A percentile compares a stretch with the other conserved stretches of the same genome.
Conservation (phyloP, 176 grass and related monocot species). For the Carex littledalei region DNA sequence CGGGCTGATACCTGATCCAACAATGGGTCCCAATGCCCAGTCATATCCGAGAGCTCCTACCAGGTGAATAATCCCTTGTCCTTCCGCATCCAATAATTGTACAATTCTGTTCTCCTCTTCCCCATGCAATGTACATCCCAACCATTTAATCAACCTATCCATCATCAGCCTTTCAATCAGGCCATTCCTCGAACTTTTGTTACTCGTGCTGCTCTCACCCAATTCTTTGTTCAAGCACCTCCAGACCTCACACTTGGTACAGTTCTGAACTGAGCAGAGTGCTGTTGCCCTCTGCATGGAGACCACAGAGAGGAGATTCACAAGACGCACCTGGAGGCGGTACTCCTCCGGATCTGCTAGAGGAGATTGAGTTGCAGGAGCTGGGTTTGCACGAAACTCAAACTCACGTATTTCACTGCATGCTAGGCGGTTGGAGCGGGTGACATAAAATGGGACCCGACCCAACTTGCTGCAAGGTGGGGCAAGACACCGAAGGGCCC, state of each 20-base stretch:
- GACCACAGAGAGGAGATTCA: slow-evolving; percentile 28
- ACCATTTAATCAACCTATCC: slow-evolving; percentile 35
- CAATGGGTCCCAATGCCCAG: slow-evolving; percentile 62
- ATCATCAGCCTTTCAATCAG: slow-evolving; percentile 33
- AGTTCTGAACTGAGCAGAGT: slow-evolving; percentile 32
- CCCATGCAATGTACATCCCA: slow-evolving; percentile 38
- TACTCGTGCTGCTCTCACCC: slow-evolving; percentile 19
- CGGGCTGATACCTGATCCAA: slow-evolving; percentile 61
- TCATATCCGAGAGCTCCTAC: slow-evolving; percentile 80
- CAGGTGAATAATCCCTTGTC: slow-evolving; percentile 63
- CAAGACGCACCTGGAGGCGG: slow-evolving; percentile 36
- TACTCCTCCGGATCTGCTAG: slow-evolving; percentile 18
- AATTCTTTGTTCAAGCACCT: slow-evolving; percentile 22
- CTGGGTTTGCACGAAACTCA: slow-evolving; percentile 37
- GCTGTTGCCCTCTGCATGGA: not conserved
- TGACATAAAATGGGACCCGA: slow-evolving; percentile 74
- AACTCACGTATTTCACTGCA: slow-evolving; percentile 90
- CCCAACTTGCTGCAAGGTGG: slow-evolving; percentile 47
- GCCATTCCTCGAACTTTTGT: slow-evolving; percentile 12
- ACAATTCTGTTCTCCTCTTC: slow-evolving; percentile 25
- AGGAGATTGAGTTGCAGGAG: slow-evolving; percentile 10
- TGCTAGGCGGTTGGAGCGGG: slow-evolving; percentile 69
- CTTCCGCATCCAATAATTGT: slow-evolving; percentile 30
- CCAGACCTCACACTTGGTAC: slow-evolving; percentile 28
- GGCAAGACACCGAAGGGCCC: slow-evolving; percentile 56